phyloP scores from a whole-genome alignment of 164 flowering plant genomes.

The Amborella trichopoda region DNA sequence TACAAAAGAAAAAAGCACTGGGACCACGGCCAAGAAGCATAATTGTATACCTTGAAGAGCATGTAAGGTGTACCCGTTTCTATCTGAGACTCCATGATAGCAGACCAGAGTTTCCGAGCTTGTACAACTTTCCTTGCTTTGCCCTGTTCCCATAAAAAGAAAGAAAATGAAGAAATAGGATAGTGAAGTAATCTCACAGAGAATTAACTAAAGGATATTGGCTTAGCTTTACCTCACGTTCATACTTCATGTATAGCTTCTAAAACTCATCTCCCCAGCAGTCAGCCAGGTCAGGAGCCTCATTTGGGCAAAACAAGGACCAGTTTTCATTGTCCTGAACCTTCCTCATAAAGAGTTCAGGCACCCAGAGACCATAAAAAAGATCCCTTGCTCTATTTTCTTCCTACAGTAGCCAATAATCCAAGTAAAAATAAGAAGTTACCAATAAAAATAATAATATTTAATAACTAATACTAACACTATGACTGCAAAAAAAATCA shows the following conservation, averaged over 20 bases:
- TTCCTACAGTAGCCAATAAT: slow-evolving; percentile 39
- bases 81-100: slow-evolving; percentile 55
- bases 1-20: too few species aligned
- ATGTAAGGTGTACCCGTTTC: slow-evolving; percentile 85
- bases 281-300: slow-evolving; percentile 76
- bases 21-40: too few species aligned
- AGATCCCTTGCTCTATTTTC: slow-evolving; percentile 73
- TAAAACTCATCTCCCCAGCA: slow-evolving; percentile 80
- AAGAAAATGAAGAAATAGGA: too few species aligned
- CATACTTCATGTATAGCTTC: slow-evolving; percentile 43
- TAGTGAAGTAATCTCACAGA: too few species aligned
- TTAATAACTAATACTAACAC: too few species aligned
- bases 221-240: slow-evolving; percentile 30
- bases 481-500: too few species aligned
- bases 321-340: slow-evolving; percentile 49
- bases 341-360: slow-evolving; percentile 79
- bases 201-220: not conserved
- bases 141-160: too few species aligned
- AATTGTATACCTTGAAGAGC: slow-evolving; percentile 51
- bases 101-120: slow-evolving; percentile 73
- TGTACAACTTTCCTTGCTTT: slow-evolving; percentile 71
- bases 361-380: slow-evolving; percentile 78
- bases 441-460: too few species aligned
- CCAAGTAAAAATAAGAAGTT: too few species aligned
- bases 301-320: slow-evolving; percentile 61